phyloP scores from a whole-genome alignment of 2,329 filamentous ascomycete genomes.

The Colletotrichum sp. region DNA sequence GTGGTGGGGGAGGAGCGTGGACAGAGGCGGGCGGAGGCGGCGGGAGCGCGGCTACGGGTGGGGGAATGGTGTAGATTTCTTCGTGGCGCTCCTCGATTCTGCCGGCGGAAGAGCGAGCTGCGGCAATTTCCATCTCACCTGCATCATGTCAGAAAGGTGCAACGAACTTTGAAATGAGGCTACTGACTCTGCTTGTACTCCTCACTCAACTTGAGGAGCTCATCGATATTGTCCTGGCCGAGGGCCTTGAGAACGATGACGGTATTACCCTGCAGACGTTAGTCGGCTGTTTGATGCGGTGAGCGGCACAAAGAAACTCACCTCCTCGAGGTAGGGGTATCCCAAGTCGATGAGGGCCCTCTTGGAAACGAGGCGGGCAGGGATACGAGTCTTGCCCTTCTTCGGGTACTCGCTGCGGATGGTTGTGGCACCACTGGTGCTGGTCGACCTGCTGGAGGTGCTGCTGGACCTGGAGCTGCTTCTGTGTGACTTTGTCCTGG shows the following conservation, averaged over 20 bases:
- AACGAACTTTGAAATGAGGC: too few species aligned
- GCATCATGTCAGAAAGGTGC: constrained; percentile 4
- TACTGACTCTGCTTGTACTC: constrained; percentile 67
- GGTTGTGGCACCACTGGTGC: constrained; percentile 54
- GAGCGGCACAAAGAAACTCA: constrained; percentile 42
- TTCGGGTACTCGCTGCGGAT: constrained; percentile 72
- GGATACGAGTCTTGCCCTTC: constrained; percentile 90
- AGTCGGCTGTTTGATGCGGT: neutral
- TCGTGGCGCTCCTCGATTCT: constrained; percentile 54
- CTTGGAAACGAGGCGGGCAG: constrained; percentile 78
- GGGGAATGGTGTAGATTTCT: constrained; percentile 42
- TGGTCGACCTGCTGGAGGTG: constrained; percentile 43
- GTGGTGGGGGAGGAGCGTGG: too few species aligned
- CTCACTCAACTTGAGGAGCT: constrained; percentile 83
- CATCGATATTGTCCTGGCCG: constrained; percentile 89
- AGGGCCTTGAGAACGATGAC: constrained; percentile 85
- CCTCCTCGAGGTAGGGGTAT: constrained; percentile 88
- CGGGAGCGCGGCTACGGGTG: constrained; percentile 25
- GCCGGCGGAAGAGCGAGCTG: constrained; percentile 51
- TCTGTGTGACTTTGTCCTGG: constrained; percentile 37
- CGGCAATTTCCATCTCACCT: constrained; percentile 50
- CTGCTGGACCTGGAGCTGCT: constrained; percentile 50
- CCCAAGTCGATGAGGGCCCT: constrained; percentile 82
- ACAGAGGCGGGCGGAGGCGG: constrained; percentile 32
- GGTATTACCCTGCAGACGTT: constrained; percentile 68